Evolutionary conservation across 441 rosid genomes (phyloP).

Genomic region (Erysimum cheiri): DNA sequence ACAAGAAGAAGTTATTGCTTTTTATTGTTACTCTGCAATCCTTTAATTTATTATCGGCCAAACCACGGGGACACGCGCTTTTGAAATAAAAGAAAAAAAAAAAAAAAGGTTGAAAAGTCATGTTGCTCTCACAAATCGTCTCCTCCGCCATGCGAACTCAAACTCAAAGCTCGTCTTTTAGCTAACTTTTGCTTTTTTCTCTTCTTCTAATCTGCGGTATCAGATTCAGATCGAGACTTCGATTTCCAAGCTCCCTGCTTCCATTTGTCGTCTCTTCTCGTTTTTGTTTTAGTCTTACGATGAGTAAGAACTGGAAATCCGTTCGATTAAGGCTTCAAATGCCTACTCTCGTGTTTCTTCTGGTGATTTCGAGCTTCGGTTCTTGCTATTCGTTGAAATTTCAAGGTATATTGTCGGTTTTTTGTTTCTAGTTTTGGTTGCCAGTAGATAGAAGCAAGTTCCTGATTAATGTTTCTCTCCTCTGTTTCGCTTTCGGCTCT

Average conservation of each 20-base stretch:
- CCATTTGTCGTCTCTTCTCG: slow-evolving; percentile 7
- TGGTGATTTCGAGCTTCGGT: slow-evolving; percentile 37
- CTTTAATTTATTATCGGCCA: slow-evolving; percentile 37
- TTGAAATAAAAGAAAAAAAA: background rate
- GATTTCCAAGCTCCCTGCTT: slow-evolving; percentile 18
- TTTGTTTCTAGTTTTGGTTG: background rate
- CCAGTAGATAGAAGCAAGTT: background rate
- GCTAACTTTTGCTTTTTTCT: slow-evolving; percentile 1
- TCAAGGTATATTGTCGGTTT: slow-evolving; percentile 21
- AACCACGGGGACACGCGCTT: slow-evolving; percentile 47
- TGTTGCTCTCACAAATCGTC: slow-evolving; percentile 28
- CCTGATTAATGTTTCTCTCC: background rate
- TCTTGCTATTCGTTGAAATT: slow-evolving; percentile 31
- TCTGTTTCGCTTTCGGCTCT: slow-evolving; percentile 4
- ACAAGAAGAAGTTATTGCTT: slow-evolving; percentile 20
- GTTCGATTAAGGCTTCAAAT: slow-evolving; percentile 37
- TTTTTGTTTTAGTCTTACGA: background rate
- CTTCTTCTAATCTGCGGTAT: background rate
- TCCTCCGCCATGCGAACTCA: slow-evolving; percentile 44
- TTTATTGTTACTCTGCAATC: slow-evolving; percentile 2
- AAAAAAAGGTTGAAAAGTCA: slow-evolving; percentile 35
- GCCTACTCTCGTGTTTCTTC: slow-evolving; percentile 4
- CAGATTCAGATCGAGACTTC: slow-evolving; percentile 23
- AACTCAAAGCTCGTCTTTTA: slow-evolving; percentile 20
- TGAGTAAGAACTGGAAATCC: slow-evolving; percentile 36